Evolutionary conservation across 768 basidiomycete genomes (phyloP), one percentile per base, ranked within the genome.

Genomic region (Mycena maculata): DNA sequence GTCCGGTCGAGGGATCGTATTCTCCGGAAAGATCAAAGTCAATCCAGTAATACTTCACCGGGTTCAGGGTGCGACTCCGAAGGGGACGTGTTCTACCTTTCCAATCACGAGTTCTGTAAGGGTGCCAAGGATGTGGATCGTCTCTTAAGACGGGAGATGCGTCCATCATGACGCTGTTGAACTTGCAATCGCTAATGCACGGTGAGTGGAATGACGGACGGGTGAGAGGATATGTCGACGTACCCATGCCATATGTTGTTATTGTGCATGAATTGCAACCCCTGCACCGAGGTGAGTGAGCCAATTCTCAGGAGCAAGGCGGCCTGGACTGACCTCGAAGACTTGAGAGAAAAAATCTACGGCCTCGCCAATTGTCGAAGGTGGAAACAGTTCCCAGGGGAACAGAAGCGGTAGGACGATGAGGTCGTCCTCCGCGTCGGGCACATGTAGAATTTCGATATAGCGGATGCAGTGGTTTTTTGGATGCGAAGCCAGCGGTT

Each of bases 221-320:
- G 12, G 15, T 1, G 1, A 4, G 20, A 2, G 39, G 18, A 1
- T 31, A 9, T 30, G 5, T 58, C 56, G 22, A 45, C 60, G n/a
- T 41, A 53, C 60, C 60, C 50, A 27, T 62, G 60, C 60, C 60
- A 62, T 25, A 80, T 70, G 58, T 71, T 47, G 36, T 75, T 52
- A 18, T 73, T 39, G 61, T 80, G 79, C 72, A 80, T 73, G 55
- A 77, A 76, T 45, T 76, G 71, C 27, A 80, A 47, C 13, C 78
- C 77, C 79, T 80, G 50, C 4, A 12, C 8, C 22, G 16, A 60
- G 3, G 15, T 20, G 3, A 41, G n/a, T 27, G 33, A 39, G 13
- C 45, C 9, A 16, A n/a, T 25, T 38, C 28, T 22, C 33, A 36
- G 33, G 33, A 13, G 23, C 9, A 12, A 33, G 27, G 22, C 6